These are phyloP conservation scores for Athelia psychrophila DNA, from an alignment of 1,284 basidiomycete genomes.

Conservation along the genomic window DNA sequence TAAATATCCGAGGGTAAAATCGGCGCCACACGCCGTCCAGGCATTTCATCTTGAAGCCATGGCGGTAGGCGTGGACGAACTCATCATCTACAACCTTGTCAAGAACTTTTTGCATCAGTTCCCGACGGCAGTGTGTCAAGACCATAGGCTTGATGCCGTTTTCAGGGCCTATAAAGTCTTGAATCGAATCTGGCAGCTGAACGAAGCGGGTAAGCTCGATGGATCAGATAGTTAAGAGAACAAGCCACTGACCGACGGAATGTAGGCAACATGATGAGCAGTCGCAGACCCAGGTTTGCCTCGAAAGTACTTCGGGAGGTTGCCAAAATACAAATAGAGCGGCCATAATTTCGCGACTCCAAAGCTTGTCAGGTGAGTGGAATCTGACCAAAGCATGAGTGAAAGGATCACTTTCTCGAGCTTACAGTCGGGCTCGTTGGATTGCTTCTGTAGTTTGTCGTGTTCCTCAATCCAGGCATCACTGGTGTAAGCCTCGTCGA, in stretches of 20 bases:
- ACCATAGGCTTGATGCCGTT: conserved; percentile 2
- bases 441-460: conserved; percentile 16
- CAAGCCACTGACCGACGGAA: conserved; percentile 23
- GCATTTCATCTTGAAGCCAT: conserved; percentile 16
- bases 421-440: conserved; percentile 10
- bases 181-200: neutral
- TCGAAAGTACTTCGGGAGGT: conserved; percentile 32
- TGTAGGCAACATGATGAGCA: conserved; percentile 32
- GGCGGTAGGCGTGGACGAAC: conserved; percentile 15
- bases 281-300: conserved; percentile 16
- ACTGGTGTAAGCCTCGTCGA: conserved; percentile 26
- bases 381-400: conserved; percentile 34
- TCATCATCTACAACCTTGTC: conserved; percentile 13
- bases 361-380: conserved; percentile 33
- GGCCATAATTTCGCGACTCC: conserved; percentile 34
- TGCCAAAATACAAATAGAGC: conserved; percentile 32
- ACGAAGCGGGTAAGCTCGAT: too few species aligned
- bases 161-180: neutral
- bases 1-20: neutral
- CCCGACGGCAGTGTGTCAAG: conserved; percentile 15
- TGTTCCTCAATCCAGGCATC: conserved; percentile 27
- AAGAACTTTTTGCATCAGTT: conserved; percentile 21
- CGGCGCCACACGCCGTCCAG: conserved; percentile 11
- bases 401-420: conserved; percentile 21
- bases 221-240: too few species aligned